Conservation (phyloP, 805 yeast genomes). For the Wickerhamiella hasegawae region DNA sequence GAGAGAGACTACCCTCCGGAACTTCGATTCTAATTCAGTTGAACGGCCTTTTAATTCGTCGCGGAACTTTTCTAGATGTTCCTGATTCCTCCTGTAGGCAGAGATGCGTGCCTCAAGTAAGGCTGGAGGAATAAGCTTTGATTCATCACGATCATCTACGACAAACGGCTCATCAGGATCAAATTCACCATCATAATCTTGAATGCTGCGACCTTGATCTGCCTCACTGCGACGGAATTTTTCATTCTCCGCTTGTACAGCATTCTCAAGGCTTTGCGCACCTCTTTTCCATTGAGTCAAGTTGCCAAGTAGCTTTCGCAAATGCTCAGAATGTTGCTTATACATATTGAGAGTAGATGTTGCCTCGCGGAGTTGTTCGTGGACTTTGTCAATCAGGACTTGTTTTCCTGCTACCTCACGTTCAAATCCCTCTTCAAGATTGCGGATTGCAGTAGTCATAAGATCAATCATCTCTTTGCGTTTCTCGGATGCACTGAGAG, state of each 20-base stretch:
- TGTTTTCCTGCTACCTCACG: conserved; percentile 40
- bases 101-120: conserved; percentile 49
- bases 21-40: conserved; percentile 50
- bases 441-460: conserved; percentile 33
- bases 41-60: conserved; percentile 37
- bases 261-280: conserved; percentile 41
- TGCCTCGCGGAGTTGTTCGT: conserved; percentile 40
- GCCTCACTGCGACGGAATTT: conserved; percentile 27
- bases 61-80: conserved; percentile 36
- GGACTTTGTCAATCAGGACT: conserved; percentile 34
- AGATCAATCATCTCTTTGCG: conserved; percentile 33
- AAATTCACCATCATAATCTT: conserved; percentile 35
- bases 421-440: conserved; percentile 43
- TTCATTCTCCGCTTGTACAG: conserved; percentile 46
- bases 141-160: conserved; percentile 18
- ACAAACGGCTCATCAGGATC: conserved; percentile 91
- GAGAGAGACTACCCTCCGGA: conserved; percentile 72
- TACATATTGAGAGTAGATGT: conserved; percentile 27
- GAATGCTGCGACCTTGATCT: conserved; percentile 20
- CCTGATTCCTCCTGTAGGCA: conserved; percentile 64
- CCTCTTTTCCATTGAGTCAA: conserved; percentile 38
- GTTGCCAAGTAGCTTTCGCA: conserved; percentile 15
- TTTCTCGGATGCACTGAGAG: conserved; percentile 12
- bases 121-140: conserved; percentile 12
- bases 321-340: conserved; percentile 3